phyloP scores from a whole-genome alignment of 495 filamentous ascomycete genomes.

The Copromyces sp. region DNA sequence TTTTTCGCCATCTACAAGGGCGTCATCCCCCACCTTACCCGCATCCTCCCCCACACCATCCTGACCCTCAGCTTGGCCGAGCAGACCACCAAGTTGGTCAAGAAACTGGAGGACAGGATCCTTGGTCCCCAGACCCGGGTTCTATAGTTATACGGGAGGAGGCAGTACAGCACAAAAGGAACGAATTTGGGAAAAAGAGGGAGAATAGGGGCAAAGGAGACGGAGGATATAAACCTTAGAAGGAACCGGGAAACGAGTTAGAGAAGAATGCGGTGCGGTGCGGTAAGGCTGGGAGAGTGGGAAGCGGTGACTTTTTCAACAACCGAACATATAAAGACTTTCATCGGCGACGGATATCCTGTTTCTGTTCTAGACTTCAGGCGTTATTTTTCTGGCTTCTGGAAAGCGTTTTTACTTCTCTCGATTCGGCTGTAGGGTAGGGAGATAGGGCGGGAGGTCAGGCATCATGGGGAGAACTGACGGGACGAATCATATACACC shows the following conservation, averaged over 20 bases:
- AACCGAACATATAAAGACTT: neutral
- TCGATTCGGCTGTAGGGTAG: neutral
- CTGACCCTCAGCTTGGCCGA: conserved; percentile 88
- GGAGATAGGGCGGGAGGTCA: neutral
- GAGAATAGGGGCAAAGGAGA: neutral
- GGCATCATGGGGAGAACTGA: neutral
- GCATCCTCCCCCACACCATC: conserved; percentile 92
- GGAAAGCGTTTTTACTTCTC: neutral
- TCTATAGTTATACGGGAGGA: conserved; percentile 11
- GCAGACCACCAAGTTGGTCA: conserved; percentile 89
- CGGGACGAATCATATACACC: neutral
- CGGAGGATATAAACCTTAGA: neutral
- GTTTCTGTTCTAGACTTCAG: neutral
- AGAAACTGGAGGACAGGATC: conserved; percentile 62
- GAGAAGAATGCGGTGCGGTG: neutral
- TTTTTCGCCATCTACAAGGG: conserved; percentile 95
- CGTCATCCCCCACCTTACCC: conserved; percentile 86
- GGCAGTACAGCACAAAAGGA: neutral
- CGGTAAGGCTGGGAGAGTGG: neutral
- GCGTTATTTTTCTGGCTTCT: neutral
- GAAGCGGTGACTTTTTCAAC: neutral
- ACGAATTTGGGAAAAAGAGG: neutral
- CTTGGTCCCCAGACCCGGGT: conserved; percentile 26
- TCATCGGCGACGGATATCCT: neutral
- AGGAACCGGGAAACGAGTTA: neutral